phyloP scores from a whole-genome alignment of 345 rosid species.

The Raphanus sativus region DNA sequence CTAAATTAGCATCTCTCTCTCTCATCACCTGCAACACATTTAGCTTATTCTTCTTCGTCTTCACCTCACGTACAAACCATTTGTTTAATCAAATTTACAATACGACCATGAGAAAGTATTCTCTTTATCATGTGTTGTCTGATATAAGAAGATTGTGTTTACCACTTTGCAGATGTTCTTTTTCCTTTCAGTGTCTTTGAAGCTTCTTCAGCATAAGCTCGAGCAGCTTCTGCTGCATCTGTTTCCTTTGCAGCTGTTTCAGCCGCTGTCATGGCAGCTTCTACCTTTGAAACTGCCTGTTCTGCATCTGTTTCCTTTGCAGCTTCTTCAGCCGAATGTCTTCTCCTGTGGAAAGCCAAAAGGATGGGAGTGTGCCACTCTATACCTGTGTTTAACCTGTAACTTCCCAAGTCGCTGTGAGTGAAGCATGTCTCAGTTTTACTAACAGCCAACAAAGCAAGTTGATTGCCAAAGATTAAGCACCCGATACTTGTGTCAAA shows the following conservation, averaged over 20 bases:
- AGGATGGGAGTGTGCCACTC: slow-evolving; percentile 6
- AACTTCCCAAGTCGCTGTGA: slow-evolving; percentile 6
- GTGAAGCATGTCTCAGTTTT: slow-evolving; percentile 7
- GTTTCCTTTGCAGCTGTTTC: slow-evolving; percentile 20
- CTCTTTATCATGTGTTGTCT: neutral
- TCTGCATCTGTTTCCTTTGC: slow-evolving; percentile 80
- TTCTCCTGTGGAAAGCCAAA: slow-evolving; percentile 54
- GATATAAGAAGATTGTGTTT: neutral
- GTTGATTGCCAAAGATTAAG: neutral
- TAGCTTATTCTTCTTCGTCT: too few relatives aligned
- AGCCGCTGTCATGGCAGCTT: neutral
- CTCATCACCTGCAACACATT: too few relatives aligned
- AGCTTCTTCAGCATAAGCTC: slow-evolving; percentile 85
- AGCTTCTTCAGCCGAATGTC: too few relatives aligned
- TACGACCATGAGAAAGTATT: neutral
- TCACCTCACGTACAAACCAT: too few relatives aligned
- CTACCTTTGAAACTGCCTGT: slow-evolving; percentile 80
- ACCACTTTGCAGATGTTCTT: slow-evolving; percentile 2
- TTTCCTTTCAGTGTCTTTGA: slow-evolving; percentile 66
- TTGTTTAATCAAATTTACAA: neutral
- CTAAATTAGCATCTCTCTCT: too few relatives aligned
- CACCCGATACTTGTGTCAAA: neutral
- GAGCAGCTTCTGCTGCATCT: slow-evolving; percentile 78
- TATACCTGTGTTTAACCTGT: slow-evolving; percentile 73
- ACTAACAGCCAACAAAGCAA: slow-evolving; percentile 5